Evolutionary conservation across 768 basidiomycete species (phyloP).

Genomic region (Kwoniella europaea): DNA sequence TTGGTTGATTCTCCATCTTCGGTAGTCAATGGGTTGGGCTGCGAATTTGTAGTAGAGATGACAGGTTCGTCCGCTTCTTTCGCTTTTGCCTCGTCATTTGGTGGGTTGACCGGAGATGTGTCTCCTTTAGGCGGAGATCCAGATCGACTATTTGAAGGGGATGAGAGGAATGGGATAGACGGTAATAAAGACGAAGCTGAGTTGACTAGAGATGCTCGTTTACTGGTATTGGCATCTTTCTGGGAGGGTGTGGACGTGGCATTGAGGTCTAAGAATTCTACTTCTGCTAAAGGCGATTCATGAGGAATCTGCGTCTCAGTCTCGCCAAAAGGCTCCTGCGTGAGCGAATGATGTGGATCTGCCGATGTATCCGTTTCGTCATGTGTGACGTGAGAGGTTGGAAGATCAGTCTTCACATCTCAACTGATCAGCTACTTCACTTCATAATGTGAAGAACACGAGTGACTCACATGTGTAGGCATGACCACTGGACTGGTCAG

Average conservation of each 20-base stretch:
- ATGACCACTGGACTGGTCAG: conserved; percentile 86
- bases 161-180: conserved; percentile 33
- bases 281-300: conserved; percentile 28
- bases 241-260: conserved; percentile 55
- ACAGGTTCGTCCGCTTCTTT: conserved; percentile 15
- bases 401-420: conserved; percentile 6
- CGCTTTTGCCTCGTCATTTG: conserved; percentile 11
- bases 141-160: conserved; percentile 10
- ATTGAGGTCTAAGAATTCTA: conserved; percentile 85
- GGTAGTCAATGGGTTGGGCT: conserved; percentile 38
- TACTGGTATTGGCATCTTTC: conserved; percentile 2
- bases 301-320: conserved; percentile 36
- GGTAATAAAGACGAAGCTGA: conserved; percentile 42
- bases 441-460: neutral
- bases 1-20: conserved; percentile 34
- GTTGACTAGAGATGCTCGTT: conserved; percentile 14
- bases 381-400: conserved; percentile 12
- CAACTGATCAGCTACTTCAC: neutral
- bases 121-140: neutral
- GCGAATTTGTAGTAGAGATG: conserved; percentile 21
- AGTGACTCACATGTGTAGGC: conserved; percentile 49
- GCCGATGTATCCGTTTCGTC: neutral
- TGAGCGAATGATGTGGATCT: conserved; percentile 27
- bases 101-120: neutral
- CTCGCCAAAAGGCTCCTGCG: conserved; percentile 54